Conservation (phyloP, 805 yeast species). For the Ogataea glucozyma region DNA sequence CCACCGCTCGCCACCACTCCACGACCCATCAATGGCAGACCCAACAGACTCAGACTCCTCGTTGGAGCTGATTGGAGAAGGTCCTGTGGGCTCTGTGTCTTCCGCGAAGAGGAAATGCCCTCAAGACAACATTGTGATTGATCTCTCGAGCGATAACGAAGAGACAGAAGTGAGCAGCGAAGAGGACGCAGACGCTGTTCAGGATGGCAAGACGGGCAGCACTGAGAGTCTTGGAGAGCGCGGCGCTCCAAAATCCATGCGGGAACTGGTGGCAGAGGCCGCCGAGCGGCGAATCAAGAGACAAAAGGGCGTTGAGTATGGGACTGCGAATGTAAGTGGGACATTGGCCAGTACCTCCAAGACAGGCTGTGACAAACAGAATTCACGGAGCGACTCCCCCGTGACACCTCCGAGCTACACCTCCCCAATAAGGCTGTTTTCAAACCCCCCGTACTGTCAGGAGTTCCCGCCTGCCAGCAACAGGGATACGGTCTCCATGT, state of each 20-base stretch:
- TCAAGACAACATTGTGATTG: too few relatives aligned
- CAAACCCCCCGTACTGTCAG: constrained; percentile 26
- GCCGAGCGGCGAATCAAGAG: constrained; percentile 23
- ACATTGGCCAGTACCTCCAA: neutral
- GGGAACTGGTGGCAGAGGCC: constrained; percentile 27
- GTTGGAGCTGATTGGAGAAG: constrained; percentile 11
- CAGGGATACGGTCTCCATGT: constrained; percentile 30
- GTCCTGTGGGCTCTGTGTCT: neutral
- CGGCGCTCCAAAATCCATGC: constrained; percentile 7
- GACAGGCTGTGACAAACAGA: too few relatives aligned
- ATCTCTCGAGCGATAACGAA: constrained; percentile 11
- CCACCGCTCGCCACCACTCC: too few relatives aligned
- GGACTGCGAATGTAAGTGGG: neutral
- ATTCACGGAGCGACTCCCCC: too few relatives aligned
- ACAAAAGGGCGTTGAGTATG: neutral
- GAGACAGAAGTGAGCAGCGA: neutral
- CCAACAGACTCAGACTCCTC: constrained; percentile 13
- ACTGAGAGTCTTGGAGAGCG: neutral
- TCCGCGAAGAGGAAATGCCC: too few relatives aligned
- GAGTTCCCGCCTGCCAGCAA: constrained; percentile 25
- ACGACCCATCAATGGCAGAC: neutral
- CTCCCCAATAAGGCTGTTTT: constrained; percentile 32
- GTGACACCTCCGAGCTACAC: constrained; percentile 1
- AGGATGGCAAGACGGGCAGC: neutral
- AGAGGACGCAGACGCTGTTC: neutral